A percentile compares a stretch with the other conserved stretches of the same genome.
Evolutionary conservation across 768 basidiomycete species (phyloP).

Genomic region (Hortiboletus flavorubellus): DNA sequence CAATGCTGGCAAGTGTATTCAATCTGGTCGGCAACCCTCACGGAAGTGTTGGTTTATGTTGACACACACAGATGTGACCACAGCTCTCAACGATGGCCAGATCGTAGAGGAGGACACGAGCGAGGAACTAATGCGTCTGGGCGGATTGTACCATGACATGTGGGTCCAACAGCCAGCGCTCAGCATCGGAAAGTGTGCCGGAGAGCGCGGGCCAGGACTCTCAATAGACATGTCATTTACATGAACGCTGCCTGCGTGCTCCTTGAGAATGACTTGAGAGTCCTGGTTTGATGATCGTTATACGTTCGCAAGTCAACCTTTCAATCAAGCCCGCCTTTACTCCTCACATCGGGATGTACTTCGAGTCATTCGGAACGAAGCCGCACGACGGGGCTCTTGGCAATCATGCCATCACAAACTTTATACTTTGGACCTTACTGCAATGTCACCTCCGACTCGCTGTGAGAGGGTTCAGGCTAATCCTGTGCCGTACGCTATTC

Average conservation of each 20-base stretch:
- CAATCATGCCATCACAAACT: too few species aligned
- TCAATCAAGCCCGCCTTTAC: not conserved
- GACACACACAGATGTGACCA: constrained; percentile 68
- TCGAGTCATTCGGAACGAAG: too few species aligned
- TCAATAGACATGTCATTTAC: not conserved
- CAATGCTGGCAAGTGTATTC: constrained; percentile 64
- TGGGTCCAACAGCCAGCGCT: constrained; percentile 83
- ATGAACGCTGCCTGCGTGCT: not conserved
- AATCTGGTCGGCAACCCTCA: not conserved
- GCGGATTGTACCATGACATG: constrained; percentile 76
- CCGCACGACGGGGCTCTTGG: too few species aligned
- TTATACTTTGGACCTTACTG: too few species aligned
- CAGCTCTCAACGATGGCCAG: constrained; percentile 86
- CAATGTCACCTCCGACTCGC: too few species aligned
- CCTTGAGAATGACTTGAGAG: not conserved
- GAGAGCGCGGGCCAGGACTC: constrained; percentile 12
- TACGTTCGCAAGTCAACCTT: not conserved
- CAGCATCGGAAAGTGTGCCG: constrained; percentile 34
- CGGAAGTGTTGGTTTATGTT: not conserved
- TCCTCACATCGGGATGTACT: too few species aligned
- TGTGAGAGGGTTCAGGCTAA: too few species aligned
- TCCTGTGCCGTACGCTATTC: too few species aligned
- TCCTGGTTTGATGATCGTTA: not conserved
- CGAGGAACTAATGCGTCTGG: constrained; percentile 69
- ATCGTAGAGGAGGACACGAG: constrained; percentile 95